phyloP scores from a whole-genome alignment of 2,329 filamentous ascomycete species.

The Neopestalotiopsis clavispora region DNA sequence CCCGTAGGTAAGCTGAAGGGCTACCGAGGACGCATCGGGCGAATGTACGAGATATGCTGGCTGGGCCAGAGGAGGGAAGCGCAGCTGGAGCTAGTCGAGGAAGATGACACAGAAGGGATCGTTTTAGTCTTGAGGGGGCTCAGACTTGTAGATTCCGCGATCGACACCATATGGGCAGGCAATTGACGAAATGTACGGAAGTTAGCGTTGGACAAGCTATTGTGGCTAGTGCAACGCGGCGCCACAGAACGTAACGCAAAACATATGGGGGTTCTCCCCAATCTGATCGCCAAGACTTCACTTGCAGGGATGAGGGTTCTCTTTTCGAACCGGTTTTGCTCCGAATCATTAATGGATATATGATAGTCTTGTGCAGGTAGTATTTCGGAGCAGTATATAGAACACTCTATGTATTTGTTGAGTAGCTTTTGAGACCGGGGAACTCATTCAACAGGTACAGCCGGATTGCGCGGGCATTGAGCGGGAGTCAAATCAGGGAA shows the following conservation, averaged over 20 bases:
- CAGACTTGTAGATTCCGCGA: background rate
- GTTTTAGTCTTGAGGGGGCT: background rate
- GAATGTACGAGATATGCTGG: background rate
- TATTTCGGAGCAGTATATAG: background rate
- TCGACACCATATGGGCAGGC: background rate
- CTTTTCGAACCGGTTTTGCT: background rate
- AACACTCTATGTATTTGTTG: background rate
- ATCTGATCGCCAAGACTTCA: background rate
- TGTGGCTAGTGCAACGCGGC: background rate
- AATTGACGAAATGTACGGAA: background rate
- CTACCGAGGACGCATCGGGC: constrained; percentile 15
- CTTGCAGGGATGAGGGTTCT: background rate
- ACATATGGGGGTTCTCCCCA: background rate
- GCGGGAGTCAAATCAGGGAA: no score
- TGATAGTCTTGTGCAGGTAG: background rate
- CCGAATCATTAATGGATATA: background rate
- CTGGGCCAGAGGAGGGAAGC: background rate
- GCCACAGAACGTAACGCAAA: background rate
- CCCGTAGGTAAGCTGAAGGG: constrained; percentile 17
- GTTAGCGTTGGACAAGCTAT: background rate
- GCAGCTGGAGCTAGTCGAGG: background rate
- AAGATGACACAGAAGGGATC: background rate
- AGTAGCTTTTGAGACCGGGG: no score
- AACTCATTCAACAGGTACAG: no score
- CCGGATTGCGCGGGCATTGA: no score